Evolutionary conservation across 805 yeast species (phyloP), one percentile per base, ranked within the genome.

Genomic region (Zygosaccharomyces bisporus): DNA sequence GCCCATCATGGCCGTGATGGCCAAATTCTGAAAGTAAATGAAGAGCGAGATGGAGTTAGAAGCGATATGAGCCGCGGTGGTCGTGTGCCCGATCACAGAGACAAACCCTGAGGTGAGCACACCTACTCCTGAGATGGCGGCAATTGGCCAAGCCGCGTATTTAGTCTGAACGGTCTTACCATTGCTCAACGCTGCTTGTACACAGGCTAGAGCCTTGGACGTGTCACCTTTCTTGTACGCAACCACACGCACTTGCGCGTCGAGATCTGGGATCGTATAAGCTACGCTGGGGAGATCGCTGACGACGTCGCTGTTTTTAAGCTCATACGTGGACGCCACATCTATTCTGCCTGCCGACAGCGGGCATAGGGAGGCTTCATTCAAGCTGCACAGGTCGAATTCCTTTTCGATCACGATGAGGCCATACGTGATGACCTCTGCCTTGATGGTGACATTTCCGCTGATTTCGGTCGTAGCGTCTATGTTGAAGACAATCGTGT

Each of bases 61-160:
- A n/a, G 97, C 96, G 60, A 93, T 89, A 63, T 93, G 98, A 3
- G 96, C 90, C 2, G 99, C 95, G 1, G 97, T 91, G 49, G 82
- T 80, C 14, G 93, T 81, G 63, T 90, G 93, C 8, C 98, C 97
- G 52, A 84, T 74, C 32, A 89, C 80, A 0, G 96, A 86, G 27
- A 88, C 80, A 44, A 88, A 76, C 18, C 95, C 96, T 1, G 97
- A 86, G 3, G 95, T 83, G 36, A 89, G 63, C 39, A 93, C 76
- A 48, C 98, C 98, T 35, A 87, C 63, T 39, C 95, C 95, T 3
- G 96, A 79, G 34, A 93, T 76, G 17, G 88, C 90, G 3, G 96
- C 98, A 54, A 93, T 84, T 7, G 95, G 95, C 99, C 99, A 91
- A 4, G 95, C 77, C 3, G 93, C 96, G 54, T 83, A 89, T 56